These are phyloP conservation scores for Vinca major DNA, from an alignment of 305 asterid genomes.

Conservation along the genomic window DNA sequence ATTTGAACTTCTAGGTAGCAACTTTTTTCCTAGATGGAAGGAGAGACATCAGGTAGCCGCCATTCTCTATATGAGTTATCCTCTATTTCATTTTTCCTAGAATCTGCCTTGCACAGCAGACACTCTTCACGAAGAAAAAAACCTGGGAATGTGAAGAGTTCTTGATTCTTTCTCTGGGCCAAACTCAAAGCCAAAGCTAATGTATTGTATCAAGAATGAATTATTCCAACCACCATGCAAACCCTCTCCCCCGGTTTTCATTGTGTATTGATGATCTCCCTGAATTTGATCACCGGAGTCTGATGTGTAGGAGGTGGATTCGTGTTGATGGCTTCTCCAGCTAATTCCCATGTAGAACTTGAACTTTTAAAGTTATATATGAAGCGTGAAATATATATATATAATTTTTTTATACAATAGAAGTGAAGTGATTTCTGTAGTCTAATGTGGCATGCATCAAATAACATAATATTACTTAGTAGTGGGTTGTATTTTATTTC, in stretches of 20 bases:
- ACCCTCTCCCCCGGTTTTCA: not conserved
- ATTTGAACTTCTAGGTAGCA: slow-evolving; percentile 84
- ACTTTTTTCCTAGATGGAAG: slow-evolving; percentile 74
- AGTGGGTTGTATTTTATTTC: not conserved
- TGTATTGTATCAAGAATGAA: not conserved
- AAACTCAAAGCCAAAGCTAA: not conserved
- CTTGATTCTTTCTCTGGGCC: not conserved
- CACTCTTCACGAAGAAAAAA: not conserved
- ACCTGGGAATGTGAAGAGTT: not conserved
- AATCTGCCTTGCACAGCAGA: not conserved
- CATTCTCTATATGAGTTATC: not conserved
- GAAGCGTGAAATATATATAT: not conserved
- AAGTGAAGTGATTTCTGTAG: not conserved
- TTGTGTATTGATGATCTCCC: not conserved
- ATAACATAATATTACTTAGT: not conserved
- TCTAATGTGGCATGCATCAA: not conserved
- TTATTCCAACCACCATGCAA: not conserved
- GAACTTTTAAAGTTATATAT: not conserved
- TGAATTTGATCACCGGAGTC: not conserved
- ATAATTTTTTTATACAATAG: not conserved
- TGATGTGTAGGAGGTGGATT: not conserved
- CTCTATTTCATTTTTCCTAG: not conserved
- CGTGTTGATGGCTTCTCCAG: not conserved
- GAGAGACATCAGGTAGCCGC: slow-evolving; percentile 79
- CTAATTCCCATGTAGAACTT: not conserved